phyloP scores from a whole-genome alignment of 345 rosid genomes.

The Melastoma malabathricum region DNA sequence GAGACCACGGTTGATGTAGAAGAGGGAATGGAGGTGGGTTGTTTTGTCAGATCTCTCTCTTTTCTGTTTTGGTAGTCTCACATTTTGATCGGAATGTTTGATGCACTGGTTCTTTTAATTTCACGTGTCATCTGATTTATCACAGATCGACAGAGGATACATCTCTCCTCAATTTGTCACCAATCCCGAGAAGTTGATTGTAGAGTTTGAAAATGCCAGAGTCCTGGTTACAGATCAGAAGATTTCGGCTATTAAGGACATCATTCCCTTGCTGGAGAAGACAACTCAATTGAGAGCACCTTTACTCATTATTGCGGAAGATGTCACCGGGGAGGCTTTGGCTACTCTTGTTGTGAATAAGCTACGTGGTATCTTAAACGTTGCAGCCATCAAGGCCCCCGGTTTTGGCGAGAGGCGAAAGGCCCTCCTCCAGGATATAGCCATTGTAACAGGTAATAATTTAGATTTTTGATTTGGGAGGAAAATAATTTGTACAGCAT shows the following conservation, averaged over 20 bases:
- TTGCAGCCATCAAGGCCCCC: slow-evolving; percentile 93
- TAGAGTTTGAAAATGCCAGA: slow-evolving; percentile 72
- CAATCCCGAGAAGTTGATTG: slow-evolving; percentile 55
- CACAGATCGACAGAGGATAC: slow-evolving; percentile 72
- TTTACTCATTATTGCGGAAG: slow-evolving; percentile 69
- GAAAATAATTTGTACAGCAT: slow-evolving; percentile 16
- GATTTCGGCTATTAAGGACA: slow-evolving; percentile 54
- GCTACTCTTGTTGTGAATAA: slow-evolving; percentile 73
- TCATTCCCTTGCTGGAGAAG: slow-evolving; percentile 73
- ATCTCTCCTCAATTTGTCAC: slow-evolving; percentile 84
- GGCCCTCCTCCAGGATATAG: slow-evolving; percentile 90
- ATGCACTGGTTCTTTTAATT: no score
- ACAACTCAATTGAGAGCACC: slow-evolving; percentile 75
- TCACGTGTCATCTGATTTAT: background rate
- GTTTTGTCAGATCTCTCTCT: no score
- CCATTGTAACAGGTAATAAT: slow-evolving; percentile 67
- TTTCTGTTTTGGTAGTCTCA: no score
- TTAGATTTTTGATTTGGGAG: background rate
- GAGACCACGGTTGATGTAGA: slow-evolving; percentile 95
- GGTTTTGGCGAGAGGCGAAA: slow-evolving; percentile 97
- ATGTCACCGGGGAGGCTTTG: slow-evolving; percentile 49
- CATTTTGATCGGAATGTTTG: no score
- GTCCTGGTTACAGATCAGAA: slow-evolving; percentile 73
- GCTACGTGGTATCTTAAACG: slow-evolving; percentile 79
- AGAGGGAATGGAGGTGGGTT: slow-evolving; percentile 88